These are phyloP conservation scores for Fusarium begoniae DNA, from an alignment of 2,329 filamentous ascomycete genomes.

Conservation along the genomic window DNA sequence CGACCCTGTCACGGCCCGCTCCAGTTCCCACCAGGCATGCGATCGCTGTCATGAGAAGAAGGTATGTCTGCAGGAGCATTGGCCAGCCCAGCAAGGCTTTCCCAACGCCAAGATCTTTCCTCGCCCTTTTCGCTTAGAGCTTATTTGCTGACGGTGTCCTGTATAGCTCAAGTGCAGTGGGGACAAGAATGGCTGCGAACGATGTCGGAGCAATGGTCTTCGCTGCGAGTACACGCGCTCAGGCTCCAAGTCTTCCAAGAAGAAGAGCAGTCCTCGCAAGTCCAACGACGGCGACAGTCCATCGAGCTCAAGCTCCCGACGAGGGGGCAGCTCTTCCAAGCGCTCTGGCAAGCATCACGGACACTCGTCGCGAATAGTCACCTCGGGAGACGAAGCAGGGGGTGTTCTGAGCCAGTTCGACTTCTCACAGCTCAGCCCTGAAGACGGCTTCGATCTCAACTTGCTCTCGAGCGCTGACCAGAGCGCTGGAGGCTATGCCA, in stretches of 20 bases:
- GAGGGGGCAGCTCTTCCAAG: conserved; percentile 36
- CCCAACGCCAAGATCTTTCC: background rate
- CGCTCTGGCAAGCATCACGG: conserved; percentile 30
- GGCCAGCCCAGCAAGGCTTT: background rate
- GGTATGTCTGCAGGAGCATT: conserved; percentile 32
- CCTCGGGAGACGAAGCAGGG: conserved; percentile 33
- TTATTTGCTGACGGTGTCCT: conserved; percentile 14
- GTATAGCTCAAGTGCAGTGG: conserved; percentile 50
- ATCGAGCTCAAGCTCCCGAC: conserved; percentile 32
- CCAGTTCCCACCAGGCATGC: conserved; percentile 52
- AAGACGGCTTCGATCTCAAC: conserved; percentile 46
- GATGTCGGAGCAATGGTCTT: conserved; percentile 45
- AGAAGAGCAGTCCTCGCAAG: conserved; percentile 39
- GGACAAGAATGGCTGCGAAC: conserved; percentile 50
- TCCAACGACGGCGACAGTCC: conserved; percentile 32
- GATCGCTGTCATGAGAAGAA: conserved; percentile 53
- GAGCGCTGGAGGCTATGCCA: conserved; percentile 37
- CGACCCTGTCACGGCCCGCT: conserved; percentile 50
- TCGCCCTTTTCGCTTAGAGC: background rate
- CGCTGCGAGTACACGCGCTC: conserved; percentile 50
- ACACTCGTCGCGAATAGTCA: conserved; percentile 28
- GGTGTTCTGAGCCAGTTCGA: conserved; percentile 42
- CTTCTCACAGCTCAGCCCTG: conserved; percentile 42
- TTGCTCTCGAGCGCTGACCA: conserved; percentile 35
- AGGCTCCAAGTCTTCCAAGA: conserved; percentile 45